phyloP scores from a whole-genome alignment of 441 rosid genomes.

The Aleurites moluccanus region DNA sequence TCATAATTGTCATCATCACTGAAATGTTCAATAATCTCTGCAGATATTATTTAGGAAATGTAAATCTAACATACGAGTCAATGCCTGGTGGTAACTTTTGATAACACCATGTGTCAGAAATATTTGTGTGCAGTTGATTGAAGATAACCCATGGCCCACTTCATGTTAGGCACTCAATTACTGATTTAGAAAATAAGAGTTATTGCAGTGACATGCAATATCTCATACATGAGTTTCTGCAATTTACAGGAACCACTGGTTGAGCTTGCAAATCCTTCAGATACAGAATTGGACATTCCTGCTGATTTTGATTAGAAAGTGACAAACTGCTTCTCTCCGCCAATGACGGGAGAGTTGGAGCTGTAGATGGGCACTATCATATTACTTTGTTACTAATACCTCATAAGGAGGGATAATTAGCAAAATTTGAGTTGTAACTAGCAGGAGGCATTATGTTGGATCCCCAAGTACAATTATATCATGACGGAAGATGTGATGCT shows the following conservation, averaged over 20 bases:
- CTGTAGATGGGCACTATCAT: slow-evolving; percentile 1
- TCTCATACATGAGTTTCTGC: slow-evolving; percentile 28
- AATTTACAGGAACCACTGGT: slow-evolving; percentile 59
- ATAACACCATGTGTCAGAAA: too few species aligned
- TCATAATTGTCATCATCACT: too few species aligned
- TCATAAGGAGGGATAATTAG: slow-evolving; percentile 19
- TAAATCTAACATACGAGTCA: too few species aligned
- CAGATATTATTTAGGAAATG: too few species aligned
- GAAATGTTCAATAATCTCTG: too few species aligned
- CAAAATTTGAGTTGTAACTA: slow-evolving; percentile 27
- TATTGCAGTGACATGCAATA: slow-evolving; percentile 1
- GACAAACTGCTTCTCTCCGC: slow-evolving; percentile 18
- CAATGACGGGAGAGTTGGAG: slow-evolving; percentile 13
- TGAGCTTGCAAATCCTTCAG: slow-evolving; percentile 64
- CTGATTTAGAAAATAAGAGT: background rate
- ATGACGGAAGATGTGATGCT: slow-evolving; percentile 19
- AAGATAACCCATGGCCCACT: too few species aligned
- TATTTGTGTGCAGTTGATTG: too few species aligned
- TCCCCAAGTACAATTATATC: slow-evolving; percentile 18
- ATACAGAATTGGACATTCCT: slow-evolving; percentile 62
- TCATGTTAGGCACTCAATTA: background rate
- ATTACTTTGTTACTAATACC: slow-evolving; percentile 14
- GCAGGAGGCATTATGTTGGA: slow-evolving; percentile 25
- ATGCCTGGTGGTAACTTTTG: too few species aligned
- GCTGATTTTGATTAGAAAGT: slow-evolving; percentile 54